Evolutionary conservation across 805 yeast genomes (phyloP).

Genomic region (Yamadazyma akitaensis): DNA sequence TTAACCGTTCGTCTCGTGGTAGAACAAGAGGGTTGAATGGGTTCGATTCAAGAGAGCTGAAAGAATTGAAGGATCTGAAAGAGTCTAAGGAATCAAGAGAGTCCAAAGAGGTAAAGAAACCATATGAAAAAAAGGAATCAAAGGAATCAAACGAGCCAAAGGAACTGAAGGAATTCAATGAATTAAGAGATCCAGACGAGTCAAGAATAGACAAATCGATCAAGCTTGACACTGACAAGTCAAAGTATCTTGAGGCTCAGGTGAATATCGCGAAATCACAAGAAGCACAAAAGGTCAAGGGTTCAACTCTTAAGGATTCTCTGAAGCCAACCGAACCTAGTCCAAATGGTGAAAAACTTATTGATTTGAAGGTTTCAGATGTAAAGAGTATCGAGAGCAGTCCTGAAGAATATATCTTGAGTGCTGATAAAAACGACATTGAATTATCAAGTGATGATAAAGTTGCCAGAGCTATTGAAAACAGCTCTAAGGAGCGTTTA

Average conservation of each 20-base stretch:
- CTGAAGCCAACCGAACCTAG: neutral
- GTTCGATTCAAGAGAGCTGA: neutral
- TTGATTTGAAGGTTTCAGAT: neutral
- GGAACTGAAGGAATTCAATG: neutral
- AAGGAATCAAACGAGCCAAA: neutral
- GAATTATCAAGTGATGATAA: conserved; percentile 7
- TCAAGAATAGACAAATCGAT: neutral
- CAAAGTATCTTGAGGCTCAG: neutral
- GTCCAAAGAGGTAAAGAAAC: no score
- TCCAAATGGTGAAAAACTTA: neutral
- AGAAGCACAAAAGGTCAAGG: neutral
- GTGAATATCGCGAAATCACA: neutral
- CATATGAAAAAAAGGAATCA: neutral
- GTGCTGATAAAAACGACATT: neutral
- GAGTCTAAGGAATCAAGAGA: neutral
- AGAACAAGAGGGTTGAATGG: neutral
- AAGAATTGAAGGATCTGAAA: neutral
- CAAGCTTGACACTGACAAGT: neutral
- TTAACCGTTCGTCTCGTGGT: neutral
- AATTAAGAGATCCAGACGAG: neutral
- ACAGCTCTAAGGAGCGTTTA: conserved; percentile 5
- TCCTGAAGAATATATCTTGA: neutral
- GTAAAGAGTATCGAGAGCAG: neutral
- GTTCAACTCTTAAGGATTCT: neutral
- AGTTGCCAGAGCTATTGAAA: conserved; percentile 7